phyloP scores from a whole-genome alignment of 345 rosid species.

The Odontarrhena argentea region DNA sequence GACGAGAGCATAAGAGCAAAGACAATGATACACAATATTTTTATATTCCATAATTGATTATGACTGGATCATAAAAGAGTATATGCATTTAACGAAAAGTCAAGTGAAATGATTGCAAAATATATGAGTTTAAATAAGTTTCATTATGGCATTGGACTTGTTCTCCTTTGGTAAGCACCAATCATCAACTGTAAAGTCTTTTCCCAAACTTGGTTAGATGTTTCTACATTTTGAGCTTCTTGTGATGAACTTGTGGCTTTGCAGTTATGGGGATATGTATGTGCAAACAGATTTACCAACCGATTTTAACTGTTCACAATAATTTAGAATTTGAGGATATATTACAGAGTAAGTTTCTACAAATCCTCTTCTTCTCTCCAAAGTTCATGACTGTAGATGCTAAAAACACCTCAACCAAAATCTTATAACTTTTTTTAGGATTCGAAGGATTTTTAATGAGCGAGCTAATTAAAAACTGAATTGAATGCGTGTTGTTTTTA shows the following conservation, averaged over 20 bases:
- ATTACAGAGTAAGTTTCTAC: no score
- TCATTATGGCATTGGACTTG: constrained; percentile 51
- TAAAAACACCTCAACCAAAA: no score
- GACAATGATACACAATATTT: background rate
- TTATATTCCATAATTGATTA: background rate
- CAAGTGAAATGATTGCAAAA: background rate
- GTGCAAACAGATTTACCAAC: constrained; percentile 75
- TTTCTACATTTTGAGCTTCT: constrained; percentile 71
- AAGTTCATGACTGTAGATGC: no score
- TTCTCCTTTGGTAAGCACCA: constrained; percentile 62
- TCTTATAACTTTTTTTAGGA: no score
- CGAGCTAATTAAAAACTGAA: no score
- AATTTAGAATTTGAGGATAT: constrained; percentile 59
- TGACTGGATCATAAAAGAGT: background rate
- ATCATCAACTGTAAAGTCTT: constrained; percentile 76
- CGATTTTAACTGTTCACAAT: constrained; percentile 62
- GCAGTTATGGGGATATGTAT: constrained; percentile 70
- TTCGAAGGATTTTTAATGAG: no score
- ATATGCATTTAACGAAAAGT: constrained; percentile 1
- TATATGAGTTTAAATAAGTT: background rate
- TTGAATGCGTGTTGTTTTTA: no score
- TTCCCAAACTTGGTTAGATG: constrained; percentile 64
- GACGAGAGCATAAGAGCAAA: constrained; percentile 1
- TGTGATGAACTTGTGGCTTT: constrained; percentile 71
- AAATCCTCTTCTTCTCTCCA: no score